Conservation (phyloP, 75 land plant species). For the Selaginella moellendorffii region DNA sequence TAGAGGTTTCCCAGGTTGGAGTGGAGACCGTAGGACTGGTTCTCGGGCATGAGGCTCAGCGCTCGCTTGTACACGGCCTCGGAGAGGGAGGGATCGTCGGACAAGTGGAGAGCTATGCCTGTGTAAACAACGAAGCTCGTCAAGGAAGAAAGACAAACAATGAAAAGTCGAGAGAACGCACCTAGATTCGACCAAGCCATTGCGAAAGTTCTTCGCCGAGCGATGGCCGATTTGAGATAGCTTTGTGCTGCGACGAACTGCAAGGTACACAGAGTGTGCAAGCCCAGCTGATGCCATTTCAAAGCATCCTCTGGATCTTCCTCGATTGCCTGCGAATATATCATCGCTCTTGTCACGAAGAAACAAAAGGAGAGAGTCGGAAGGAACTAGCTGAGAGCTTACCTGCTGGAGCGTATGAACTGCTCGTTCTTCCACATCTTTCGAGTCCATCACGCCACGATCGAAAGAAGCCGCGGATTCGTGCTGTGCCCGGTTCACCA, state of each 20-base stretch:
- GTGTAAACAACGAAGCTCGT: too few relatives aligned
- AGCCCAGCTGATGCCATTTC: slow-evolving; percentile 74
- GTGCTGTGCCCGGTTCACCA: slow-evolving; percentile 59
- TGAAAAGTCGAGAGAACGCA: too few relatives aligned
- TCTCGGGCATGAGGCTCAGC: slow-evolving; percentile 31
- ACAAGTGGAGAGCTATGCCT: slow-evolving; percentile 65
- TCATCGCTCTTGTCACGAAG: not conserved
- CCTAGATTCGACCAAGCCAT: slow-evolving; percentile 80
- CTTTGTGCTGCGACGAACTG: slow-evolving; percentile 51
- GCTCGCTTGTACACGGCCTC: slow-evolving; percentile 58
- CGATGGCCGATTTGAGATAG: slow-evolving; percentile 58
- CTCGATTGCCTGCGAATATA: slow-evolving; percentile 36
- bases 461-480: slow-evolving; percentile 53
- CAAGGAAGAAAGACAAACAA: too few relatives aligned
- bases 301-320: slow-evolving; percentile 73
- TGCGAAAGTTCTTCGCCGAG: slow-evolving; percentile 30
- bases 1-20: slow-evolving; percentile 73
- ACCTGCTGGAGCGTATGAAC: slow-evolving; percentile 61
- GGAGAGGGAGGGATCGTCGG: slow-evolving; percentile 42
- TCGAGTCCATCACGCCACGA: slow-evolving; percentile 26
- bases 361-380: not conserved
- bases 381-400: not conserved
- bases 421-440: slow-evolving; percentile 48
- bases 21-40: slow-evolving; percentile 50
- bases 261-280: slow-evolving; percentile 48